Evolutionary conservation across 2,329 filamentous ascomycete species (phyloP).

Genomic region (Xylaria sp.): DNA sequence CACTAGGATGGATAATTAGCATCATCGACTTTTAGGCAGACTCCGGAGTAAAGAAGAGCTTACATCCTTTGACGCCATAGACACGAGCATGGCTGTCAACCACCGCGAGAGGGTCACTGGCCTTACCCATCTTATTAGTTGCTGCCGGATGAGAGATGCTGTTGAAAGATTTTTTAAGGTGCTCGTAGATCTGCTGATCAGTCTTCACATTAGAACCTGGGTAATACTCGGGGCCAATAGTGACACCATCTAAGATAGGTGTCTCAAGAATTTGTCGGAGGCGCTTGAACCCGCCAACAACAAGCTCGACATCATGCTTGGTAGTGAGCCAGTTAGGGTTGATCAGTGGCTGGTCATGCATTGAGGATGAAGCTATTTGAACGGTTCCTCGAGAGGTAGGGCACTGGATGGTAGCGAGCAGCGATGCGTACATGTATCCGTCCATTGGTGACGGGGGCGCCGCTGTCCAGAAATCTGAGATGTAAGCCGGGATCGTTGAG

Average conservation of each 20-base stretch:
- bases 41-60: not conserved
- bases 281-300: slow-evolving; percentile 43
- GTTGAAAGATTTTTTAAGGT: slow-evolving; percentile 27
- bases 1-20: slow-evolving; percentile 25
- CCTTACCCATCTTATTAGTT: slow-evolving; percentile 46
- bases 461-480: not conserved
- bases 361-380: slow-evolving; percentile 4
- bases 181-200: slow-evolving; percentile 30
- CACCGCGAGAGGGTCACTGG: slow-evolving; percentile 47
- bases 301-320: slow-evolving; percentile 28
- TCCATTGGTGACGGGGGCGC: slow-evolving; percentile 6
- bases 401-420: not conserved
- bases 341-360: slow-evolving; percentile 3
- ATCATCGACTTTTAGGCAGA: not conserved
- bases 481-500: slow-evolving; percentile 12
- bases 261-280: slow-evolving; percentile 5
- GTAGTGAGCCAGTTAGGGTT: slow-evolving; percentile 17
- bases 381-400: slow-evolving; percentile 2
- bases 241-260: not conserved
- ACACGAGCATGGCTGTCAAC: slow-evolving; percentile 48
- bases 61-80: slow-evolving; percentile 44
- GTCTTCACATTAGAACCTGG: slow-evolving; percentile 23
- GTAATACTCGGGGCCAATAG: slow-evolving; percentile 10
- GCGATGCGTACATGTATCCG: slow-evolving; percentile 16
- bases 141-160: slow-evolving; percentile 37